phyloP scores from a whole-genome alignment of 2,329 filamentous ascomycete species.

The Diatrype stigma region DNA sequence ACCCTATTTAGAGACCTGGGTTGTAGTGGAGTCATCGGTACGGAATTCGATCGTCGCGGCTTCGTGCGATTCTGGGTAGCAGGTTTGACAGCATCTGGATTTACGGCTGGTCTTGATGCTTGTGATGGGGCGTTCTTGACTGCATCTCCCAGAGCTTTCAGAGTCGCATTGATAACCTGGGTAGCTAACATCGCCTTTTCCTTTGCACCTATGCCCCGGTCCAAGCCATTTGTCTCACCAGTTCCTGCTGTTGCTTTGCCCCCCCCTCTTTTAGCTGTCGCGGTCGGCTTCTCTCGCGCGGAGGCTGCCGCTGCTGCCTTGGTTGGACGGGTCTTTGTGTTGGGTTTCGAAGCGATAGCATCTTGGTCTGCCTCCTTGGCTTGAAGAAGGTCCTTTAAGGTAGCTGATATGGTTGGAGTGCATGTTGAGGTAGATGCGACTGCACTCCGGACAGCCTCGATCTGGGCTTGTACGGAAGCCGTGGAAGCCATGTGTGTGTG shows the following conservation, averaged over 20 bases:
- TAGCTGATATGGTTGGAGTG: slow-evolving; percentile 44
- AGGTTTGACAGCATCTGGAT: slow-evolving; percentile 34
- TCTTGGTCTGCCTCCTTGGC: slow-evolving; percentile 24
- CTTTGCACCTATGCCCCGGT: slow-evolving; percentile 44
- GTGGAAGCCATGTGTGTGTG: too few relatives aligned
- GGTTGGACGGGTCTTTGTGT: slow-evolving; percentile 28
- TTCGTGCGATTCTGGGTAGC: slow-evolving; percentile 30
- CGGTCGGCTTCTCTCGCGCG: slow-evolving; percentile 13
- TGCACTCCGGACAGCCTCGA: slow-evolving; percentile 50
- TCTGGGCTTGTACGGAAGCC: slow-evolving; percentile 40
- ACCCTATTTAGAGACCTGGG: slow-evolving; percentile 59
- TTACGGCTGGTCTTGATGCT: slow-evolving; percentile 25
- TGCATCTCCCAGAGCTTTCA: slow-evolving; percentile 66
- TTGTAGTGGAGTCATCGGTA: slow-evolving; percentile 58
- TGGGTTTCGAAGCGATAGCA: slow-evolving; percentile 15
- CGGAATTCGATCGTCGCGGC: slow-evolving; percentile 51
- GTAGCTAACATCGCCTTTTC: slow-evolving; percentile 67
- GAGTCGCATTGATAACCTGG: slow-evolving; percentile 65
- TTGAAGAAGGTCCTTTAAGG: slow-evolving; percentile 43
- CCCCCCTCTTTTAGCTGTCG: slow-evolving; percentile 5
- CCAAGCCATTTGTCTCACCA: slow-evolving; percentile 26
- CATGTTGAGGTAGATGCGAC: slow-evolving; percentile 51
- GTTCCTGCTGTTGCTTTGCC: slow-evolving; percentile 12
- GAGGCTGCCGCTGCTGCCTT: slow-evolving; percentile 20
- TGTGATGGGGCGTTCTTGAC: slow-evolving; percentile 44